Conservation (phyloP, 1,284 basidiomycete species). For the Puccinia horiana region DNA sequence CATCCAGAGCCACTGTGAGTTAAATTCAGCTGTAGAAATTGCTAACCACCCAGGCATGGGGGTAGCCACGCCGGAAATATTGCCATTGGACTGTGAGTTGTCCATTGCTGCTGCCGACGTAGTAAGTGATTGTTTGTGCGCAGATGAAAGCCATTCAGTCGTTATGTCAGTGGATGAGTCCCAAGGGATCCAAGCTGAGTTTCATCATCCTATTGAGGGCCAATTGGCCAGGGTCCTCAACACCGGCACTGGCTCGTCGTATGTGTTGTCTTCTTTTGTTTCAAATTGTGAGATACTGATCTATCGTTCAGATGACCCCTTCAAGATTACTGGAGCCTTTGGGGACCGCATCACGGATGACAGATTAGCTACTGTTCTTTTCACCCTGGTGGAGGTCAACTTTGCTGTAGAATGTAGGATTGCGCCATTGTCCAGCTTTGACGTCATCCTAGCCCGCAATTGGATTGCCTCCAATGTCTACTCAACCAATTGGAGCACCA, state of each 20-base stretch:
- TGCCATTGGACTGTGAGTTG: not conserved
- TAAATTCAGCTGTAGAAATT: not conserved
- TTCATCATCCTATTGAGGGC: not conserved
- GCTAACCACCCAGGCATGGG: constrained; percentile 1
- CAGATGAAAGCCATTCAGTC: not conserved
- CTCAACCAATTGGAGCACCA: not conserved
- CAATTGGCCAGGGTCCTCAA: not conserved
- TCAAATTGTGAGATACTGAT: not conserved
- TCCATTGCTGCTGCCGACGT: not conserved
- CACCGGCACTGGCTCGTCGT: constrained; percentile 5
- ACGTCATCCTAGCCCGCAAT: not conserved
- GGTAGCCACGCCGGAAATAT: not conserved
- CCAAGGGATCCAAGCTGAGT: not conserved
- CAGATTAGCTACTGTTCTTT: not conserved
- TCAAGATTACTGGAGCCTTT: not conserved
- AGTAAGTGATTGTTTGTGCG: not conserved
- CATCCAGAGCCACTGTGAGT: not conserved
- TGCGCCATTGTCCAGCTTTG: not conserved
- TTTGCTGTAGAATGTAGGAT: not conserved
- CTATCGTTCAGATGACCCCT: not conserved
- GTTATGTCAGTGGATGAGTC: not conserved
- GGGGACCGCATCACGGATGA: not conserved
- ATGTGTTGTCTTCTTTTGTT: not conserved
- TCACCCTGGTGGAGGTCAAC: not conserved
- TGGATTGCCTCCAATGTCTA: not conserved